Percentiles rank a stretch among this genome's conserved stretches.
These are phyloP conservation scores for Salix suchowensis DNA, from an alignment of 345 rosid species.

Conservation along the genomic window DNA sequence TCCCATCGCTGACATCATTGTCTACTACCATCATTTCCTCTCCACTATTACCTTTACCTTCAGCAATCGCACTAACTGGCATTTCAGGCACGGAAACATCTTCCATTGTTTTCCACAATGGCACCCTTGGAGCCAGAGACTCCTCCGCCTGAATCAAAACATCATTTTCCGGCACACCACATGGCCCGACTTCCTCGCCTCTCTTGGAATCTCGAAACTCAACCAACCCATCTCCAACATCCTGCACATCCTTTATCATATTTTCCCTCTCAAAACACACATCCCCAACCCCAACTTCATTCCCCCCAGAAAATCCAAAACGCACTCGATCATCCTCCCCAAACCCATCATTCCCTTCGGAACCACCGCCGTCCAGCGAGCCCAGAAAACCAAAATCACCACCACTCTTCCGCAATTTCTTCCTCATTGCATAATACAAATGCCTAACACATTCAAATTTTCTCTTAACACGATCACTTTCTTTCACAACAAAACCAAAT, in stretches of 20 bases:
- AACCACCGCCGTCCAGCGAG: neutral
- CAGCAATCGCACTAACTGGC: conserved; percentile 23
- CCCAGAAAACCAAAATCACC: neutral
- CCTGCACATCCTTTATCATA: neutral
- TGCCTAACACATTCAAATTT: conserved; percentile 45
- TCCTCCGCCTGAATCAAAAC: conserved; percentile 14
- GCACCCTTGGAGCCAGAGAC: conserved; percentile 26
- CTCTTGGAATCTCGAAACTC: neutral
- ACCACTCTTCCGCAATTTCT: conserved; percentile 1
- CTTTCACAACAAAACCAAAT: conserved; percentile 42
- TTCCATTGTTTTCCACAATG: conserved; percentile 41
- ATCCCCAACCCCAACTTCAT: neutral
- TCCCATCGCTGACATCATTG: conserved; percentile 10
- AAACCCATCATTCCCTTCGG: neutral
- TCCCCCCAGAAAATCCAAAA: neutral
- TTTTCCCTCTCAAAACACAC: neutral
- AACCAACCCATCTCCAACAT: neutral
- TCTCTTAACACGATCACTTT: conserved; percentile 53
- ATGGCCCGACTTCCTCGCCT: neutral
- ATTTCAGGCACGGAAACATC: conserved; percentile 34
- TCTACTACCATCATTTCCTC: neutral
- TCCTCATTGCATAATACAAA: conserved; percentile 10
- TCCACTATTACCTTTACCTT: conserved; percentile 18
- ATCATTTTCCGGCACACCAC: neutral
- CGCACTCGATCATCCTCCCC: neutral